These are phyloP conservation scores for Yamadazyma olivae DNA, from an alignment of 805 yeast genomes.

Conservation along the genomic window DNA sequence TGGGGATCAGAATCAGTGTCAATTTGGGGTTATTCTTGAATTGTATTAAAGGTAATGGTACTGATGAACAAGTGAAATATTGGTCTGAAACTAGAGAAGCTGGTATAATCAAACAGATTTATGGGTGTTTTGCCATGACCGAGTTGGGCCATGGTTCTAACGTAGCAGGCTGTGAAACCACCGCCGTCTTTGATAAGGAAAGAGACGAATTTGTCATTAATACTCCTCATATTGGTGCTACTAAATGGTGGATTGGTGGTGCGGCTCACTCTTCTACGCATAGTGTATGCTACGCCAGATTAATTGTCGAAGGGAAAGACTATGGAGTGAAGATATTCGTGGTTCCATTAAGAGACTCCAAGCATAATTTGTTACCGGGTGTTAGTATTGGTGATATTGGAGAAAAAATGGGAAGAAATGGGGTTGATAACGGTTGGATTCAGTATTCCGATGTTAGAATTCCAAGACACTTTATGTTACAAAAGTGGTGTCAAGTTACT, in stretches of 20 bases:
- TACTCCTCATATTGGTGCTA: conserved; percentile 90
- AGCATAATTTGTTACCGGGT: conserved; percentile 75
- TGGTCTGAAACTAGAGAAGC: conserved; percentile 37
- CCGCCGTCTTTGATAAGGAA: conserved; percentile 69
- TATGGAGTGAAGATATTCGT: conserved; percentile 91
- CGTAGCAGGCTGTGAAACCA: conserved; percentile 91
- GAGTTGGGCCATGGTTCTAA: conserved; percentile 93
- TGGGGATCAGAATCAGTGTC: conserved; percentile 36
- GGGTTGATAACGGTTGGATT: conserved; percentile 96
- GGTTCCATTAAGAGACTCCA: conserved; percentile 79
- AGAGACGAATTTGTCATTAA: conserved; percentile 70
- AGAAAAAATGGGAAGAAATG: conserved; percentile 93
- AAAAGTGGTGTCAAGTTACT: conserved; percentile 70
- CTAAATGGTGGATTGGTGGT: conserved; percentile 99
- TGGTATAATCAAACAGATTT: conserved; percentile 34
- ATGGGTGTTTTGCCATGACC: conserved; percentile 93
- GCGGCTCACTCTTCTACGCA: conserved; percentile 95
- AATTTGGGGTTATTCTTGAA: conserved; percentile 38
- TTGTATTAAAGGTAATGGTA: conserved; percentile 41
- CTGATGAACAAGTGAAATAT: conserved; percentile 33
- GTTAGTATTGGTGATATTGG: conserved; percentile 89
- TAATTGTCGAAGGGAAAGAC: conserved; percentile 78
- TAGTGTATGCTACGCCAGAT: conserved; percentile 78
- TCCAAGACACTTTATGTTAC: conserved; percentile 80
- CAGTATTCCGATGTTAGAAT: conserved; percentile 81